phyloP scores from a whole-genome alignment of 2,329 filamentous ascomycete species.

The Akanthomyces dipterigenus region DNA sequence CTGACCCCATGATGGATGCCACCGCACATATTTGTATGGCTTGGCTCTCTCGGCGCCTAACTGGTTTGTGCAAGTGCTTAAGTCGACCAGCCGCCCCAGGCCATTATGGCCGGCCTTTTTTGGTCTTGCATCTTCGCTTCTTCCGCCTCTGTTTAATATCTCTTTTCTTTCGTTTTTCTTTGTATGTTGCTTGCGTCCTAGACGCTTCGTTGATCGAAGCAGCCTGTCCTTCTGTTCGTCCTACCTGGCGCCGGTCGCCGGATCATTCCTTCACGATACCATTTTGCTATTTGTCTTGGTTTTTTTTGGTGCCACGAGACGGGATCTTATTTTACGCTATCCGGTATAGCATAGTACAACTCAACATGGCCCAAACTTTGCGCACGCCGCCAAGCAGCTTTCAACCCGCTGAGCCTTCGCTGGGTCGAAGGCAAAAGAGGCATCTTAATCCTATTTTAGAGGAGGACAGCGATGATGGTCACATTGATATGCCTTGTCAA shows the following conservation, averaged over 20 bases:
- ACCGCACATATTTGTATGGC: neutral
- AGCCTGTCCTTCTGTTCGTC: slow-evolving; percentile 32
- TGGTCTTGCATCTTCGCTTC: slow-evolving; percentile 26
- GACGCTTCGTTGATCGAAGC: slow-evolving; percentile 39
- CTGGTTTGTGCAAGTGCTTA: slow-evolving; percentile 8
- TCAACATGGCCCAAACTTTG: slow-evolving; percentile 7
- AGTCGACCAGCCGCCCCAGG: slow-evolving; percentile 15
- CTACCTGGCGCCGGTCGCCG: slow-evolving; percentile 31
- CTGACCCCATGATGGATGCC: slow-evolving; percentile 5
- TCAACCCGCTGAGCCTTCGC: slow-evolving; percentile 45
- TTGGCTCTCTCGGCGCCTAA: slow-evolving; percentile 3
- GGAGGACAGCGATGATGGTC: slow-evolving; percentile 38
- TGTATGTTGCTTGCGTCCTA: slow-evolving; percentile 17
- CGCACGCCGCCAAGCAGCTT: slow-evolving; percentile 24
- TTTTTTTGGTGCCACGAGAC: neutral
- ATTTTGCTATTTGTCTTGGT: slow-evolving; percentile 9
- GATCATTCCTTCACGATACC: slow-evolving; percentile 17
- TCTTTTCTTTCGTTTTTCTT: slow-evolving; percentile 26
- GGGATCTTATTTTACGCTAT: slow-evolving; percentile 8
- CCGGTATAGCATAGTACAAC: slow-evolving; percentile 8
- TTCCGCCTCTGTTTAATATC: slow-evolving; percentile 22
- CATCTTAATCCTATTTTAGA: slow-evolving; percentile 62
- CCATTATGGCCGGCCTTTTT: slow-evolving; percentile 16
- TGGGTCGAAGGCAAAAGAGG: slow-evolving; percentile 46
- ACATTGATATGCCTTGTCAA: slow-evolving; percentile 3